Evolutionary conservation across 495 filamentous ascomycete genomes (phyloP).

Genomic region (Neurospora sp.): DNA sequence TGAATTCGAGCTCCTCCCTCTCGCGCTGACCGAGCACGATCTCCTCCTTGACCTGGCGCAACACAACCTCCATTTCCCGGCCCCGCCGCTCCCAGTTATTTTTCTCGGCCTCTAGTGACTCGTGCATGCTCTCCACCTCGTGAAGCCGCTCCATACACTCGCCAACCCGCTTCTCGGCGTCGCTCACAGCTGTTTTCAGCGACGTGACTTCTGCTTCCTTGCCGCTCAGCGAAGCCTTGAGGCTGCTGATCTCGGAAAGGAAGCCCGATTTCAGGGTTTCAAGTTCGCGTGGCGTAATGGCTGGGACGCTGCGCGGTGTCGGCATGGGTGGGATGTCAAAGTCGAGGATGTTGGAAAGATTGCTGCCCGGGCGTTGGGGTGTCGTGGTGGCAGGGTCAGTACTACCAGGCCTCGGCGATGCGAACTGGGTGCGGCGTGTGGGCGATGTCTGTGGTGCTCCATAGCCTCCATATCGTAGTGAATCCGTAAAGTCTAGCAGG

Average conservation of each 20-base stretch:
- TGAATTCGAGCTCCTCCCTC: constrained; percentile 58
- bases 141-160: constrained; percentile 71
- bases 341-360: constrained; percentile 61
- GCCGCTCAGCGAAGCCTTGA: constrained; percentile 80
- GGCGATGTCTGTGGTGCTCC: constrained; percentile 16
- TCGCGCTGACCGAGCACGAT: constrained; percentile 66
- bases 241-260: constrained; percentile 77
- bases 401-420: constrained; percentile 8
- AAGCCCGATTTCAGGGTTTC: constrained; percentile 85
- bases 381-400: constrained; percentile 16
- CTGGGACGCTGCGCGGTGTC: constrained; percentile 84
- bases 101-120: constrained; percentile 64
- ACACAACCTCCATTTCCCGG: constrained; percentile 71
- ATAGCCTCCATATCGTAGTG: constrained; percentile 45
- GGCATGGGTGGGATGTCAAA: constrained; percentile 86
- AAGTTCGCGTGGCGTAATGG: constrained; percentile 82
- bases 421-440: constrained; percentile 12
- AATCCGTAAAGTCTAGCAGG: constrained; percentile 81
- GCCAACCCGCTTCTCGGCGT: constrained; percentile 86
- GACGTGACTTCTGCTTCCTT: constrained; percentile 81
- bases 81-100: constrained; percentile 74
- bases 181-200: constrained; percentile 73
- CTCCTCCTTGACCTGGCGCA: constrained; percentile 70
- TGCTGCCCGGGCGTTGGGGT: constrained; percentile 19
- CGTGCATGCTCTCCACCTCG: constrained; percentile 58